Base-by-base conservation (phyloP, 768 basidiomycete species). In the Termitomyces bulborhizus region DNA sequence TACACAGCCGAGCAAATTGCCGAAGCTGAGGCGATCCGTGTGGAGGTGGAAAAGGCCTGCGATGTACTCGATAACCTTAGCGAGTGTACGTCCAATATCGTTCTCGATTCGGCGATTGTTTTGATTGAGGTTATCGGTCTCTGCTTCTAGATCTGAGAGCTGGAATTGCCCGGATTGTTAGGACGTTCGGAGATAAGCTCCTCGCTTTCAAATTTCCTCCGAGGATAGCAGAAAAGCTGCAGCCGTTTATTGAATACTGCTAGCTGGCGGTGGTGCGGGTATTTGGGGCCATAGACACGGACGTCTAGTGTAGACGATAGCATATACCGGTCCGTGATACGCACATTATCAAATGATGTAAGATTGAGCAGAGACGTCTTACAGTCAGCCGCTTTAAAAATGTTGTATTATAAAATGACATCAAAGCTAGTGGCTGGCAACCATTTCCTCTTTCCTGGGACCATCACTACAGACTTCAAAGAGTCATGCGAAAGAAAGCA, bases 131-230 rank as follows among this genome's bases (percentile, higher is more conserved):
- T 43, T 42, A 41, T 27, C 31, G 64, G 21, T 24, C 31, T 21
- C 4, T 39, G 43, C 46, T 59, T 57, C 11, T 59, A 88, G 89
- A 80, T 5, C 61, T 91, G 61, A 87, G 84, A 64, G 81, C 82
- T 47, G 85, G 85, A 2, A 67, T 92, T 11, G 80, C 78, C 34
- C 75, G 81, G 37, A 83, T 93, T 48, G 78, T 81, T 46, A 73
- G 80, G 63, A 90, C 85, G 48, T 93, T 92, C 67, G 86, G 87
- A 5, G 80, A 84, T 60, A 87, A 84, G 64, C 71, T 93, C 43
- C 66, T 76, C 2, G 90, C 88, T 12, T 92, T 90, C 76, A 88
- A 80, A 67, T 89, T 91, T 62, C 83, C 90, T 3, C 82, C 85
- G n/a, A 71, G 75, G 56, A 82, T 73, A 12, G 88, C 86, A 9